Evolutionary conservation across 139 green algal species (phyloP).

Genomic region (Diplosphaera chodatii): DNA sequence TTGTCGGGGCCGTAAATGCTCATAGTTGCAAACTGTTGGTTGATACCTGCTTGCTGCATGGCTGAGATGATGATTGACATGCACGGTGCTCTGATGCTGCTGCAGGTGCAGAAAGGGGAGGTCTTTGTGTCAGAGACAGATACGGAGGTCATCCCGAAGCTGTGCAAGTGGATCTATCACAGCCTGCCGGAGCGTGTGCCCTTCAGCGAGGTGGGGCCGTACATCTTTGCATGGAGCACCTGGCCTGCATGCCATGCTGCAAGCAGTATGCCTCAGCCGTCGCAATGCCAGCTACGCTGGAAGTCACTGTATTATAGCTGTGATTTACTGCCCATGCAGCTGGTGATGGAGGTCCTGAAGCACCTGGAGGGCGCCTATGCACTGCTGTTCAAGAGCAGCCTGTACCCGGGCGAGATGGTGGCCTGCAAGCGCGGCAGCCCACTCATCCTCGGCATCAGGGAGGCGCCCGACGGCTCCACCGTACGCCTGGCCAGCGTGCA

Average conservation of each 20-base stretch:
- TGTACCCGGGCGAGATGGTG: slow-evolving; percentile 95
- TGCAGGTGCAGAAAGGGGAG: slow-evolving; percentile 86
- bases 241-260: too few relatives aligned
- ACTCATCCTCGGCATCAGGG: slow-evolving; percentile 86
- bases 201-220: too few relatives aligned
- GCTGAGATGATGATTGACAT: too few relatives aligned
- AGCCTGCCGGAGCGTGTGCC: slow-evolving; percentile 42
- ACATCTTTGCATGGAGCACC: too few relatives aligned
- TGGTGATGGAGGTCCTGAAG: slow-evolving; percentile 94
- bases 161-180: slow-evolving; percentile 89
- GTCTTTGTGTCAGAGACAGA: slow-evolving; percentile 94
- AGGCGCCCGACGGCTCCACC: slow-evolving; percentile 7
- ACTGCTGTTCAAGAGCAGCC: slow-evolving; percentile 88
- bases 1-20: too few relatives aligned
- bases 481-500: neutral
- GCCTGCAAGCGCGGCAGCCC: slow-evolving; percentile 91
- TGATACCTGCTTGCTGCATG: too few relatives aligned
- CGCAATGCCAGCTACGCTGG: too few relatives aligned
- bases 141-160: slow-evolving; percentile 99
- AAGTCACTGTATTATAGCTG: too few relatives aligned
- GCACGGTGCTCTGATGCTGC: too few relatives aligned
- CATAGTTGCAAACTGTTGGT: too few relatives aligned
- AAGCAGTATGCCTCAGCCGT: too few relatives aligned
- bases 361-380: slow-evolving; percentile 96
- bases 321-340: too few relatives aligned